These are phyloP conservation scores for Blastocystis sp. DNA, from an alignment of 352 stramenopile species.

Conservation along the genomic window DNA sequence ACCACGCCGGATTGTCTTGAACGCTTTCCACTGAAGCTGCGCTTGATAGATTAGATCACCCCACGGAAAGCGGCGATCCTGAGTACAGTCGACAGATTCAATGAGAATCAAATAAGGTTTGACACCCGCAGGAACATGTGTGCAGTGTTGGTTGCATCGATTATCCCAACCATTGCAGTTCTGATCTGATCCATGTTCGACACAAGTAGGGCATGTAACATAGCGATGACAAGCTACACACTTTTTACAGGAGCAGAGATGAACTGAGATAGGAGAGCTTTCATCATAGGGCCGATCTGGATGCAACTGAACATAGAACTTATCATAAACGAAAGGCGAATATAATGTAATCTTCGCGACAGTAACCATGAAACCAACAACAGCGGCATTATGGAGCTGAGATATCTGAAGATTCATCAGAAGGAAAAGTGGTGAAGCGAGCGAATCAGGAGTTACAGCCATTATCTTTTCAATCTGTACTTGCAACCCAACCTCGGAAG, in stretches of 20 bases:
- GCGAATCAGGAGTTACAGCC: background rate
- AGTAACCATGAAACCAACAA: background rate
- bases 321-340: background rate
- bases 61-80: background rate
- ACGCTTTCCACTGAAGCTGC: conserved; percentile 36
- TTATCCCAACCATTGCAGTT: conserved; percentile 53
- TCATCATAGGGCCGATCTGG: background rate
- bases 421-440: background rate
- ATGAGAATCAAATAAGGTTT: conserved; percentile 17
- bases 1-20: conserved; percentile 17
- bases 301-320: background rate
- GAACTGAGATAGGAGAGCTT: background rate
- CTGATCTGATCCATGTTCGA: background rate
- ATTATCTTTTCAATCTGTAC: background rate
- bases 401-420: background rate
- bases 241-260: background rate
- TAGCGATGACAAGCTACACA: background rate
- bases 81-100: background rate
- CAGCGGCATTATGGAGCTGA: background rate
- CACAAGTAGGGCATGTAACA: background rate
- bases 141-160: background rate
- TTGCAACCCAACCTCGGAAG: background rate
- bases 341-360: conserved; percentile 2
- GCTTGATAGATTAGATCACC: conserved; percentile 51
- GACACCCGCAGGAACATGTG: background rate